These are phyloP conservation scores for Podospora bellae-mahoneyi DNA, from an alignment of 495 filamentous ascomycete species.

Conservation along the genomic window DNA sequence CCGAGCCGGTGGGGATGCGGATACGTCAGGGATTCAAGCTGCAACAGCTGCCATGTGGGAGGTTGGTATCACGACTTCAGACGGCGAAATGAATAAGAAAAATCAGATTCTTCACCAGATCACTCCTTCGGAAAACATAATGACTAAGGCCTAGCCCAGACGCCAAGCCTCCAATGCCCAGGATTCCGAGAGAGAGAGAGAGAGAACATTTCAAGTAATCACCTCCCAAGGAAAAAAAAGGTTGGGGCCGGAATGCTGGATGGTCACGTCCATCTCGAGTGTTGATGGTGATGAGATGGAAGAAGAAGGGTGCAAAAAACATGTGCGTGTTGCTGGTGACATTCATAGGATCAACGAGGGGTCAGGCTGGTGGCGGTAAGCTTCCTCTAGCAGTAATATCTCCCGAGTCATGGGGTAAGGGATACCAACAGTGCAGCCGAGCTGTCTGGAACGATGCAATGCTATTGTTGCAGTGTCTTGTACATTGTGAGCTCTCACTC, in stretches of 20 bases:
- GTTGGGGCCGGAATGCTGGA: conserved; percentile 1
- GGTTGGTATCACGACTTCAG: conserved; percentile 4
- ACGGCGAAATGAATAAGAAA: conserved; percentile 2
- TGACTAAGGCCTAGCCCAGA: neutral
- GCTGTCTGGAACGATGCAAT: conserved; percentile 1
- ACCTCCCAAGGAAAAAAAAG: neutral
- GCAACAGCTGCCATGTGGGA: conserved; percentile 3
- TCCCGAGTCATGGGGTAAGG: neutral
- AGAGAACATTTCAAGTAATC: neutral
- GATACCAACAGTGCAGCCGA: neutral
- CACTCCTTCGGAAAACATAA: neutral
- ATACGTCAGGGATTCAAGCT: conserved; percentile 5
- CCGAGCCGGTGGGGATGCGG: conserved; percentile 1
- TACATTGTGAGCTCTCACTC: neutral
- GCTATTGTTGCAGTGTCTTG: neutral
- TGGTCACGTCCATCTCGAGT: neutral
- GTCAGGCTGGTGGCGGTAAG: neutral
- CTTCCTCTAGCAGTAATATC: conserved; percentile 6
- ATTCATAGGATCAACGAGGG: neutral
- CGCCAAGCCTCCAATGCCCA: conserved; percentile 1
- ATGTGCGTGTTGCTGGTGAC: conserved; percentile 1
- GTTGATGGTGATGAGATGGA: conserved; percentile 1
- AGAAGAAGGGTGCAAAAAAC: neutral
- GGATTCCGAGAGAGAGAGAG: neutral
- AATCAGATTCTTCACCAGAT: neutral